These are phyloP conservation scores for Wickerhamomyces alni DNA, from an alignment of 805 yeast species.

Conservation along the genomic window DNA sequence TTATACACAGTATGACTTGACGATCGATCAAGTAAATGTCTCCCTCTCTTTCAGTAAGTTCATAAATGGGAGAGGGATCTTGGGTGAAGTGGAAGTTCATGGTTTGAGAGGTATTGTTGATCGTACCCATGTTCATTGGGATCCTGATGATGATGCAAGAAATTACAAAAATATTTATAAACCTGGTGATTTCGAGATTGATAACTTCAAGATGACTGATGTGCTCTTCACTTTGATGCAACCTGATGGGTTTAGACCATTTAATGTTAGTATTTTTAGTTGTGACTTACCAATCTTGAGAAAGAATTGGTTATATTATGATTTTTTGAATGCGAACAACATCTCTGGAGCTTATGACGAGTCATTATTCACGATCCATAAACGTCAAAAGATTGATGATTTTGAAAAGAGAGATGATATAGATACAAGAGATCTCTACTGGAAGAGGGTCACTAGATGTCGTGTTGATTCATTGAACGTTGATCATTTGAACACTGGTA, in stretches of 20 bases:
- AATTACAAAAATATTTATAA: conserved; percentile 65
- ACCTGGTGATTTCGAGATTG: conserved; percentile 93
- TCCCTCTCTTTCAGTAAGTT: conserved; percentile 80
- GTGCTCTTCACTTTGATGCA: conserved; percentile 75
- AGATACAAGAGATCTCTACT: conserved; percentile 26
- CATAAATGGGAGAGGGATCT: conserved; percentile 84
- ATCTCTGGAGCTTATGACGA: conserved; percentile 91
- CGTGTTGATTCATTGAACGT: conserved; percentile 81
- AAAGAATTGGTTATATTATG: conserved; percentile 91
- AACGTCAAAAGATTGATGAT: conserved; percentile 55
- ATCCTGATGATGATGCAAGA: conserved; percentile 74
- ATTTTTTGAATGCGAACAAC: conserved; percentile 74
- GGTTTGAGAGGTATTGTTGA: conserved; percentile 93
- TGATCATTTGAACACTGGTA: conserved; percentile 86
- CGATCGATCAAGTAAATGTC: conserved; percentile 78
- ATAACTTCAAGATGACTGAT: conserved; percentile 77
- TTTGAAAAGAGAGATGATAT: conserved; percentile 22
- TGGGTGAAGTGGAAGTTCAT: conserved; percentile 70
- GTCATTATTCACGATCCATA: conserved; percentile 87
- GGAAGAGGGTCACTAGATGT: conserved; percentile 66
- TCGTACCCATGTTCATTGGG: conserved; percentile 82
- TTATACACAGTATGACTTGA: conserved; percentile 90
- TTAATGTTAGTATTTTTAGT: conserved; percentile 81
- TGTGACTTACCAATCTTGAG: conserved; percentile 76
- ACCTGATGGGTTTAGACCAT: conserved; percentile 76